A percentile compares a stretch with the other conserved stretches of the same genome.
phyloP scores from a whole-genome alignment of 805 yeast genomes.

The Kodamaea jinghongensis region DNA sequence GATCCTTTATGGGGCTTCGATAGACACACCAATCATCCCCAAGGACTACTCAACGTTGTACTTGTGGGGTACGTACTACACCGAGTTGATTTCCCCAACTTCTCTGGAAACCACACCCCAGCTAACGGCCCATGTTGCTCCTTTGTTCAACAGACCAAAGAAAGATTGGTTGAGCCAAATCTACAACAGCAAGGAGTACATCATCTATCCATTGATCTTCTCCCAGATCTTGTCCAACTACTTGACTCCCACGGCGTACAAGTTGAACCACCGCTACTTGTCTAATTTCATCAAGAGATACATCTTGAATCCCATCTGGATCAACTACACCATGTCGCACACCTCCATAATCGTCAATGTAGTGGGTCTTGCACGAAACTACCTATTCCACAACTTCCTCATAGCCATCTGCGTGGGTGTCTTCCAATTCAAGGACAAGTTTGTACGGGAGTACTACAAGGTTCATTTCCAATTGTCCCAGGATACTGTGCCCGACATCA shows the following conservation, averaged over 20 bases:
- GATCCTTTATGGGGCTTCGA: conserved; percentile 27
- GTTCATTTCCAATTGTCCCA: conserved; percentile 14
- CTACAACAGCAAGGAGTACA: conserved; percentile 29
- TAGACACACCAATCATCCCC: conserved; percentile 27
- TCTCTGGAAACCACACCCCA: conserved; percentile 19
- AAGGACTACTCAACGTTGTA: conserved; percentile 38
- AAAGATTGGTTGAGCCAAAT: conserved; percentile 17
- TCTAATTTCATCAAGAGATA: conserved; percentile 29
- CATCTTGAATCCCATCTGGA: conserved; percentile 42
- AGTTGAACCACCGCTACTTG: conserved; percentile 35
- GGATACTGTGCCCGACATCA: conserved; percentile 9
- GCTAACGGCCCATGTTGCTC: conserved; percentile 24
- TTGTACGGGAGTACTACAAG: conserved; percentile 25
- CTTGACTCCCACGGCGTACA: conserved; percentile 37
- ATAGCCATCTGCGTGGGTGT: conserved; percentile 19
- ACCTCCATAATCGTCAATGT: conserved; percentile 25
- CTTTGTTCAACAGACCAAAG: conserved; percentile 26
- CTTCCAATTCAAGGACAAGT: conserved; percentile 18
- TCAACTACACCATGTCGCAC: conserved; percentile 31
- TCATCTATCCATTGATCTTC: conserved; percentile 35
- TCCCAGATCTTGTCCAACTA: conserved; percentile 41
- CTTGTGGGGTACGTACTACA: conserved; percentile 30
- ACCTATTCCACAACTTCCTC: conserved; percentile 24
- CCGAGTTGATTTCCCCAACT: conserved; percentile 33
- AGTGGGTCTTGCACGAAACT: conserved; percentile 26